phyloP scores from a whole-genome alignment of 768 basidiomycete species.

The Serendipita sp. region DNA sequence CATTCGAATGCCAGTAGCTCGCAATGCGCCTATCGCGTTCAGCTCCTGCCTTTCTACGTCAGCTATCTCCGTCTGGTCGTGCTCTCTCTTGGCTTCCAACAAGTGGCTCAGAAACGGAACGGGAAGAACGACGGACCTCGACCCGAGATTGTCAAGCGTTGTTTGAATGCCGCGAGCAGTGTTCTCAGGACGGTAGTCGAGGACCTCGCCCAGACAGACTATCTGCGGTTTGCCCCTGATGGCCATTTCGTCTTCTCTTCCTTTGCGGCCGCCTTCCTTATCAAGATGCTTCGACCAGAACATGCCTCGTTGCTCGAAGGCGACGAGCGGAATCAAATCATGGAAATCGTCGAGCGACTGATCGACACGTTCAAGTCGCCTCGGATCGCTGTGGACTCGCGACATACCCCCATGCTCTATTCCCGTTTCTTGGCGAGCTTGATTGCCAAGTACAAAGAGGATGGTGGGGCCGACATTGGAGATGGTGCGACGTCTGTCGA shows the following conservation, averaged over 20 bases:
- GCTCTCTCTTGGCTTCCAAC: constrained; percentile 77
- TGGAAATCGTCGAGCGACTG: constrained; percentile 50
- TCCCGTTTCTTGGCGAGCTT: constrained; percentile 65
- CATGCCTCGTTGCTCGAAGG: constrained; percentile 45
- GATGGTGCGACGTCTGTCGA: background rate
- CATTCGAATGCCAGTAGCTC: constrained; percentile 9
- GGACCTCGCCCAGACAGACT: constrained; percentile 47
- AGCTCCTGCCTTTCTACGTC: constrained; percentile 53
- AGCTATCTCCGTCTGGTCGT: constrained; percentile 67
- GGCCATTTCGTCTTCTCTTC: constrained; percentile 52
- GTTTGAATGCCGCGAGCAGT: constrained; percentile 49
- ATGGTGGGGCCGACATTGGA: background rate
- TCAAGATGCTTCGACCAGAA: constrained; percentile 66
- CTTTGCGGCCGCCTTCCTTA: constrained; percentile 68
- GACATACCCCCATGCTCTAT: constrained; percentile 65
- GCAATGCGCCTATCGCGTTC: background rate
- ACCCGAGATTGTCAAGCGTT: constrained; percentile 55
- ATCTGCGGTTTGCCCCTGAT: constrained; percentile 65
- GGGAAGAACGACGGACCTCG: constrained; percentile 44
- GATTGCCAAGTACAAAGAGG: constrained; percentile 27
- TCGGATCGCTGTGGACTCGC: constrained; percentile 63
- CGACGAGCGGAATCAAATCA: constrained; percentile 53
- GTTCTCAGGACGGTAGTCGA: constrained; percentile 53
- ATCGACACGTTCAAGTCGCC: constrained; percentile 55
- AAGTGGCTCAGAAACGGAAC: constrained; percentile 58